phyloP scores from a whole-genome alignment of 148 eudicot genomes.

The Polygonum maritimum region DNA sequence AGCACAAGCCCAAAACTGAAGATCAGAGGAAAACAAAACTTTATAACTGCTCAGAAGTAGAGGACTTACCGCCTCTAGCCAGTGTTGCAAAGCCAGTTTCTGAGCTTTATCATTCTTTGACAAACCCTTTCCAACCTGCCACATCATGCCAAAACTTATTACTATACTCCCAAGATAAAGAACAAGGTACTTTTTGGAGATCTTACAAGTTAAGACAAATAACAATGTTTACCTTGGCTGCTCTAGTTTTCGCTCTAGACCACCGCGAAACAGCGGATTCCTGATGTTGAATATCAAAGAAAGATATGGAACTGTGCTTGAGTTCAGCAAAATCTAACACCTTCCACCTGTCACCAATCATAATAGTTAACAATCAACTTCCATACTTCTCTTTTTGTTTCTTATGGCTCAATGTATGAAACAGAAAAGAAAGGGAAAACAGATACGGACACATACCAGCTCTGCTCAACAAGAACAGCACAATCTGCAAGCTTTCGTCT shows the following conservation, averaged over 20 bases:
- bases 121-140: conserved; percentile 62
- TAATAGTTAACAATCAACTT: background rate
- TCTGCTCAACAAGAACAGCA: conserved; percentile 57
- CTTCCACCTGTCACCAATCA: conserved; percentile 39
- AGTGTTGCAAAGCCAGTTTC: conserved; percentile 63
- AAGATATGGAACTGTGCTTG: conserved; percentile 51
- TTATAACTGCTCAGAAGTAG: background rate
- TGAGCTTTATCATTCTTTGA: conserved; percentile 49
- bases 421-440: background rate
- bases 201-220: background rate
- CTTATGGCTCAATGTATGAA: background rate
- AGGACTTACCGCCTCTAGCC: conserved; percentile 72
- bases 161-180: background rate
- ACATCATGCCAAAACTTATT: conserved; percentile 6
- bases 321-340: conserved; percentile 58
- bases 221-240: conserved; percentile 39
- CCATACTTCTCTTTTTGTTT: background rate
- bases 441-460: conserved; percentile 20
- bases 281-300: conserved; percentile 48
- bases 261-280: conserved; percentile 58
- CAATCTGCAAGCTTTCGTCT: conserved; percentile 56
- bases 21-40: background rate
- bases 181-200: background rate
- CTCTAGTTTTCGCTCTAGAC: conserved; percentile 62
- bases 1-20: background rate